Evolutionary conservation across 441 rosid species (phyloP), one percentile per base, ranked within the genome.

Genomic region (Jatropha multifida): DNA sequence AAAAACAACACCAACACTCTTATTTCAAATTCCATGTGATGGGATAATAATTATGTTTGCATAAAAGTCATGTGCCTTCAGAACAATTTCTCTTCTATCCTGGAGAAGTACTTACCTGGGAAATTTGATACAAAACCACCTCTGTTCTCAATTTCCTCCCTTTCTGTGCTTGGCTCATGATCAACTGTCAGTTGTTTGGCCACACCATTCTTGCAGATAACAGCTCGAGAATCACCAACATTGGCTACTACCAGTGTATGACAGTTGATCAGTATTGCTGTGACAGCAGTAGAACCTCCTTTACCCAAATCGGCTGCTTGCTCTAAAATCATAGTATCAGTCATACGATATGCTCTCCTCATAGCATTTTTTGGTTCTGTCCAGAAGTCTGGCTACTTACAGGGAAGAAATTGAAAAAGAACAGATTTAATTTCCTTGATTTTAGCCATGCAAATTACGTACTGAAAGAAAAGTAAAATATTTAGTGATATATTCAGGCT

Each of bases 201-300:
- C 73, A 81, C 82, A 70, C 96, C 92, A 42, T 75, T 81, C 79
- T 83, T 87, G 86, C 90, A 81, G 65, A 95, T 82, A 52, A 93
- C 93, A 60, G 97, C 99, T 65, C 99, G 83, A 23, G 98, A 95
- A 85, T 95, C 98, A 55, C 98, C 99, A 54, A 95, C 86, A 81
- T 95, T 95, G 27, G 97, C 99, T 74, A 91, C 90, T 41, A 93
- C 89, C 74, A 95, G 81, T 85, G 78, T 91, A 44, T 83, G 85
- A 61, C 96, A 83, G 68, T 91, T 88, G 75, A 93, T 90, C 27
- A 95, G 75, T 63, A 95, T 93, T 8, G 92, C 94, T 11, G 99
- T 95, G 23, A 95, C 97, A 41, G 98, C 99, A 72, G 99, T 94
- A 1, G 99, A 95, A 61, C 99, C 98, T 1, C 99, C 98, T 79